phyloP scores from a whole-genome alignment of 306 rosid species.

The Cyamopsis tetragonoloba region DNA sequence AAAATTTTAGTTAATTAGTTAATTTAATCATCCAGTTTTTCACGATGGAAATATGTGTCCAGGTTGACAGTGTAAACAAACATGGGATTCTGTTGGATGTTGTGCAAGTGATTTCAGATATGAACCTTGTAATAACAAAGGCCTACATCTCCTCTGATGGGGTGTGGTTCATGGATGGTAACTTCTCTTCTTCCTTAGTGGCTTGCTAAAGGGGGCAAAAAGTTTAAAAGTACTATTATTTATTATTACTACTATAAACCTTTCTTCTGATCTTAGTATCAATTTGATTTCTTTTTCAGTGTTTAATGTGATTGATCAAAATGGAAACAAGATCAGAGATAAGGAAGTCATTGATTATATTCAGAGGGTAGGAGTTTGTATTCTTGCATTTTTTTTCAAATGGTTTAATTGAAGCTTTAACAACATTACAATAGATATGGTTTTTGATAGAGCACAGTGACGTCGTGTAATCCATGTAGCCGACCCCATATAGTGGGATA shows the following conservation, averaged over 20 bases:
- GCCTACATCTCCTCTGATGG: slow-evolving; percentile 95
- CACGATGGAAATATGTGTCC: slow-evolving; percentile 1
- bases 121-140: slow-evolving; percentile 72
- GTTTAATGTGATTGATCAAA: slow-evolving; percentile 68
- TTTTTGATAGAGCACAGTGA: no score
- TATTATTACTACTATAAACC: neutral
- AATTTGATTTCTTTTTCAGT: slow-evolving; percentile 47
- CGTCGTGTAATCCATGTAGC: no score
- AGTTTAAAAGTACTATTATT: neutral
- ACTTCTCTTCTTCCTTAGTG: slow-evolving; percentile 14
- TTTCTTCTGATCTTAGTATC: slow-evolving; percentile 12
- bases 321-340: slow-evolving; percentile 84
- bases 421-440: no score
- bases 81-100: slow-evolving; percentile 90
- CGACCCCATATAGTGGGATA: no score
- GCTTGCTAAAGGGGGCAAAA: no score
- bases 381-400: neutral
- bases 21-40: neutral
- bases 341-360: slow-evolving; percentile 72
- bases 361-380: slow-evolving; percentile 59
- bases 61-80: slow-evolving; percentile 92
- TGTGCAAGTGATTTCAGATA: slow-evolving; percentile 86
- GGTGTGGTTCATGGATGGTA: slow-evolving; percentile 98
- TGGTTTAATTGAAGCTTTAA: slow-evolving; percentile 21
- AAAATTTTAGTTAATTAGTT: neutral